Base-by-base conservation (phyloP, 2,329 filamentous ascomycete genomes). In the Emericellopsis atlantica region DNA sequence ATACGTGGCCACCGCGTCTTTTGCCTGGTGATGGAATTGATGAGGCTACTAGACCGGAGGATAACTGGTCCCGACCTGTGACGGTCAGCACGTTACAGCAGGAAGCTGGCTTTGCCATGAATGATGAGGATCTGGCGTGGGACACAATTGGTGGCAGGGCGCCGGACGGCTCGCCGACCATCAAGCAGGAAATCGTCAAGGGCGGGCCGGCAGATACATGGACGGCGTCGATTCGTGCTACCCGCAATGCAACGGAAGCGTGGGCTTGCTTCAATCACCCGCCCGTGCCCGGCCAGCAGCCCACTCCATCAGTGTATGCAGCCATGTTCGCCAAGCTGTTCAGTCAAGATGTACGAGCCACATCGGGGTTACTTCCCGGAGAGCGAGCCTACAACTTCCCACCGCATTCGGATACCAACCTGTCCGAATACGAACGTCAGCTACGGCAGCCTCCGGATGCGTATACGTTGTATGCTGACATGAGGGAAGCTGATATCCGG, bases 1-100 rank as follows among this genome's bases (percentile, higher is more conserved):
- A 67, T 39, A 66, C 65, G 2, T 81, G 76, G 77, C 77, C 77
- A 9, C 77, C 77, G 0, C 80, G 77, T 55, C 59, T 74, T 41
- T 61, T 65, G 32, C 64, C 70, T 10, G 66, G 70, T 43, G 72
- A 81, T 49, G 76, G 76, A 2, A 69, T 74, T 45, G 77, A 81
- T 51, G 76, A 76, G 46, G 62, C 59, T 39, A 62, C 66, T 39
- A 62, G 64, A 5, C 60, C 59, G 1, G 65, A 72, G 36, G 71
- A 76, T 22, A 70, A 72, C 44, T 61, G 67, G 46, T 76, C 73
- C 42, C 64, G 75, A 40, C 67, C 67, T 33, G 63, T 72, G 8
- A 64, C 62, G 44, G 74, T 72, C 1, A 68, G 75, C 5, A 56
- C 66, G 32, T 62, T 74, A 44, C 72, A 72, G 61, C 67, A 65